Evolutionary conservation across 495 filamentous ascomycete species (phyloP), one percentile per base, ranked within the genome.

Genomic region (Lophium mytilinum): DNA sequence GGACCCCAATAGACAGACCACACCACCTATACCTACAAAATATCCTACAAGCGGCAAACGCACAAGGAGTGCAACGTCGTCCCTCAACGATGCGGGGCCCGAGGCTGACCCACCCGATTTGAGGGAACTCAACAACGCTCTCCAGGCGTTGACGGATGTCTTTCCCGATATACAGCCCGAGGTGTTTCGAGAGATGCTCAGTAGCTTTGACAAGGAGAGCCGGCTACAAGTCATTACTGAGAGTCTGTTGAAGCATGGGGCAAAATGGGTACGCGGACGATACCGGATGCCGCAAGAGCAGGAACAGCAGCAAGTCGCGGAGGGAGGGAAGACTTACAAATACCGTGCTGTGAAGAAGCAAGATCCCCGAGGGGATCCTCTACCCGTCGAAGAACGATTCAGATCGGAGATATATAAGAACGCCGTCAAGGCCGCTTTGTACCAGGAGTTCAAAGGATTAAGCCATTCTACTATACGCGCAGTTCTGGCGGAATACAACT

Each of bases 121-220:
- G 19, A 75, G 79, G 40, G 84, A 87, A 37, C 74, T 96, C 18
- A 98, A 98, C 71, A 71, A 76, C 12, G 79, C 83, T 41, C 80
- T 98, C 51, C 78, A 82, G 36, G 77, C 75, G 0, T 80, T 98
- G 10, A 82, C 82, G 3, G 78, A 78, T 6, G 76, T 96, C 2
- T 98, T 98, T 61, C 93, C 93, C 6, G 84, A 95, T 69, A 76
- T 95, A 19, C 84, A 88, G 53, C 75, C 92, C 56, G 89, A 95
- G 52, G 91, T 95, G n/a, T 90, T 98, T 63, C 83, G 93, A 11
- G 90, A 95, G 68, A 82, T 96, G 77, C 80, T 98, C 36, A 72
- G 78, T 24, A 88, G 78, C 56, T 88, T 95, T 69, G 84, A 87
- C 60, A 87, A 87, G 40, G 80, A 91, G 62, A 96, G 90, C 61